Evolutionary conservation across 2,329 filamentous ascomycete genomes (phyloP).

Genomic region (Sporothrix globosa): DNA sequence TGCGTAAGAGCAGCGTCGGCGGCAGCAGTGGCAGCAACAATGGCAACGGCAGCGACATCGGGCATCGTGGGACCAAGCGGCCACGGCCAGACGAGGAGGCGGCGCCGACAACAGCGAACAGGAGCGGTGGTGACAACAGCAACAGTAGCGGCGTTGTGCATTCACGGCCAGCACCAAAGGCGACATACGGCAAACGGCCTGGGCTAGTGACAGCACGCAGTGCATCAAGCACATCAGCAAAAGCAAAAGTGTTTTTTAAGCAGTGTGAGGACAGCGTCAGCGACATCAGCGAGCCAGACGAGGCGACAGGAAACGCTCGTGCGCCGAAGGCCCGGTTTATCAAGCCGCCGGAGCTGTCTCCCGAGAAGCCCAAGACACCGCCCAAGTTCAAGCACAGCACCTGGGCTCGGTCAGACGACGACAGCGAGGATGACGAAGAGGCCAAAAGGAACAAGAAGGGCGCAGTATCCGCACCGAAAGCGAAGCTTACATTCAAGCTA

Average conservation of each 20-base stretch:
- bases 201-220: not conserved
- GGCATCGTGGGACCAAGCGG: conserved; percentile 25
- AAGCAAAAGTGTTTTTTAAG: not conserved
- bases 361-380: not conserved
- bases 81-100: conserved; percentile 4
- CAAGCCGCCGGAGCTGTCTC: conserved; percentile 19
- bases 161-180: not conserved
- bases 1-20: conserved; percentile 16
- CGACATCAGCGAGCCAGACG: conserved; percentile 19
- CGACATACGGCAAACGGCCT: not conserved
- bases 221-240: not conserved
- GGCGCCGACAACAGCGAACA: not conserved
- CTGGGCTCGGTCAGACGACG: conserved; percentile 12
- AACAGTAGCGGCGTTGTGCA: not conserved
- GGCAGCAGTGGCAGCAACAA: not conserved
- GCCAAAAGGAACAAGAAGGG: not conserved
- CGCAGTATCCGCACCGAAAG: not conserved
- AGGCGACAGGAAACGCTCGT: not conserved
- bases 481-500: not conserved
- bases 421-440: not conserved
- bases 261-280: not conserved
- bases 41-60: conserved; percentile 6
- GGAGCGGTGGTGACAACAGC: not conserved
- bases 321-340: not conserved
- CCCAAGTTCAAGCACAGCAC: conserved; percentile 31